Percentiles rank a stretch among this genome's conserved stretches.
These are phyloP conservation scores for Funneliformis mosseae DNA, from an alignment of 192 early-diverging fungal genomes.

Conservation along the genomic window DNA sequence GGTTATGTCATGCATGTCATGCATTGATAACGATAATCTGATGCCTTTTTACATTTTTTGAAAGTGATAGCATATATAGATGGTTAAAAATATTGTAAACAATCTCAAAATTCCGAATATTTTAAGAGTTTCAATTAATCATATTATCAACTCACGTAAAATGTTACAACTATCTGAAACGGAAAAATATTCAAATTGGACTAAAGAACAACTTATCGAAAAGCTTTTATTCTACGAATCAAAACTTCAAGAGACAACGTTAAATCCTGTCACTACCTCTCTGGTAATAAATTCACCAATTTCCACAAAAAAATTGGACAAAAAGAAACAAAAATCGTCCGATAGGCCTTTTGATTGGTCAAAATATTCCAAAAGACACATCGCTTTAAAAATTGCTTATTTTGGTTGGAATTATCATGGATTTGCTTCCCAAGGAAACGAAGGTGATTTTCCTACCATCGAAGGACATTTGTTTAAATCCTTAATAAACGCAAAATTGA, in stretches of 20 bases:
- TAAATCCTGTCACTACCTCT: neutral
- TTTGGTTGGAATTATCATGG: constrained; percentile 91
- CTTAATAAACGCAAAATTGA: constrained; percentile 73
- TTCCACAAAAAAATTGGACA: neutral
- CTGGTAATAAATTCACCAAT: neutral
- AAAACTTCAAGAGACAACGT: neutral
- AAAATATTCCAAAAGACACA: constrained; percentile 71
- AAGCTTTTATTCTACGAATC: neutral
- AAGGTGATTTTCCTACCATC: constrained; percentile 64
- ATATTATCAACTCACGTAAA: neutral
- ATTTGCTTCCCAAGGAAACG: constrained; percentile 71
- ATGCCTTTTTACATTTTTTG: too few species aligned
- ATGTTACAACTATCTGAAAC: neutral
- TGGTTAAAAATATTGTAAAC: neutral
- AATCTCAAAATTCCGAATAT: neutral
- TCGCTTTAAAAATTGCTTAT: constrained; percentile 90
- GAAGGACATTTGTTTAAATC: constrained; percentile 89
- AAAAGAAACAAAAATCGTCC: constrained; percentile 15
- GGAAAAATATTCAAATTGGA: neutral
- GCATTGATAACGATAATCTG: neutral
- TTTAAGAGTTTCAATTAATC: neutral
- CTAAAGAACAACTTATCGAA: neutral
- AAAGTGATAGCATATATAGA: neutral
- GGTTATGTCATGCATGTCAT: neutral
- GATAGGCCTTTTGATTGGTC: constrained; percentile 73